phyloP scores from a whole-genome alignment of 768 basidiomycete species.

The Cystobasidium tubakii region DNA sequence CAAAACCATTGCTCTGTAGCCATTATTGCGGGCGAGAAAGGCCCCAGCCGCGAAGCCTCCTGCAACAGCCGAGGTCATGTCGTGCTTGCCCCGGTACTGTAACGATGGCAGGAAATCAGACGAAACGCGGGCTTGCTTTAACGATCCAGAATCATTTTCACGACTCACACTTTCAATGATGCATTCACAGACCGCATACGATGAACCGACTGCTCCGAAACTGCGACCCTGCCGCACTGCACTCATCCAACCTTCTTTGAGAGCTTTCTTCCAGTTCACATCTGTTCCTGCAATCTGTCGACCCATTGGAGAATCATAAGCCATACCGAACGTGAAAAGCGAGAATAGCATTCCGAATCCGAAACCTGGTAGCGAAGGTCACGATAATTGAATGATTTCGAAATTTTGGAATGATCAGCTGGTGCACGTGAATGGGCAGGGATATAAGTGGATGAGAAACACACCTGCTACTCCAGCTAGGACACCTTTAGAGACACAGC shows the following conservation, averaged over 20 bases:
- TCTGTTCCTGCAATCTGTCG: constrained; percentile 7
- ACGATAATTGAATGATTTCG: constrained; percentile 64
- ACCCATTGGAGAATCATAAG: constrained; percentile 30
- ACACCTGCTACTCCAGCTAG: constrained; percentile 30
- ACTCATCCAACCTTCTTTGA: constrained; percentile 84
- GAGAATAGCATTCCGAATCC: constrained; percentile 32
- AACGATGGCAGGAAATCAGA: not conserved
- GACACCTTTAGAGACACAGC: constrained; percentile 31
- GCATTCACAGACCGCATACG: constrained; percentile 89
- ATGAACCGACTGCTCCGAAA: constrained; percentile 84
- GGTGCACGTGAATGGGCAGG: not conserved
- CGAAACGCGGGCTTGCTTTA: no score
- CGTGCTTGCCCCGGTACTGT: constrained; percentile 92
- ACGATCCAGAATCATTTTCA: no score
- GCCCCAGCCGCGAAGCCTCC: constrained; percentile 85
- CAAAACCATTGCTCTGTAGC: constrained; percentile 73
- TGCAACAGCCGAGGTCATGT: constrained; percentile 80
- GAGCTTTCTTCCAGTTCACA: constrained; percentile 55
- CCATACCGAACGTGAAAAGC: constrained; percentile 35
- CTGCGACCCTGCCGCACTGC: constrained; percentile 63
- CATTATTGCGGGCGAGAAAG: constrained; percentile 74
- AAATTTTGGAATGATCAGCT: constrained; percentile 55
- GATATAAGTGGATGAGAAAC: constrained; percentile 37
- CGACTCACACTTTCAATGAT: constrained; percentile 80
- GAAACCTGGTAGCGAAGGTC: constrained; percentile 56